These are phyloP conservation scores for Colletotrichum godetiae DNA, from an alignment of 2,329 filamentous ascomycete genomes.

Conservation along the genomic window DNA sequence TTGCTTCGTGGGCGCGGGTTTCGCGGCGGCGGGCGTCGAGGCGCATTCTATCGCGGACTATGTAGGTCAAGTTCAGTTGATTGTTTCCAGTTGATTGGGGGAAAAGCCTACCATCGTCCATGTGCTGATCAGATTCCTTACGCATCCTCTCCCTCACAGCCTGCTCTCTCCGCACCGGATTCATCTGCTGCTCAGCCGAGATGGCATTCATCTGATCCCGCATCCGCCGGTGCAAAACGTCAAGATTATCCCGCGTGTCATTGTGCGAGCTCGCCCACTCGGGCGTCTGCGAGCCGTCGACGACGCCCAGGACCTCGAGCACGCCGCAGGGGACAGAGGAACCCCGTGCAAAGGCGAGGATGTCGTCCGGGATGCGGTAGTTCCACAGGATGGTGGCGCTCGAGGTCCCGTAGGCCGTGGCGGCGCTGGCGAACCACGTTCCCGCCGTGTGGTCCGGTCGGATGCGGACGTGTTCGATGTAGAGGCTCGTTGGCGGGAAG, in stretches of 20 bases:
- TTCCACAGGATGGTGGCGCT: conserved; percentile 69
- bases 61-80: not conserved
- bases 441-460: conserved; percentile 50
- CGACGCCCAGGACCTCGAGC: conserved; percentile 64
- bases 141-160: conserved; percentile 54
- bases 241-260: conserved; percentile 48
- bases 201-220: conserved; percentile 55
- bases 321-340: conserved; percentile 69
- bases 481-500: conserved; percentile 47
- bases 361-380: conserved; percentile 65
- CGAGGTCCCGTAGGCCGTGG: conserved; percentile 65
- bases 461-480: conserved; percentile 59
- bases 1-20: conserved; percentile 58
- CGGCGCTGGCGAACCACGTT: conserved; percentile 67
- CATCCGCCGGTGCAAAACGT: conserved; percentile 49
- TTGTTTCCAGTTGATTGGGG: not conserved
- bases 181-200: conserved; percentile 56
- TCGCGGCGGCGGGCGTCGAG: conserved; percentile 55
- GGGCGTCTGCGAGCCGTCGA: conserved; percentile 63
- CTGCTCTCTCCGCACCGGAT: conserved; percentile 52
- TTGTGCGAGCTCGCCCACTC: conserved; percentile 62
- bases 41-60: conserved; percentile 56
- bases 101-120: conserved; percentile 57
- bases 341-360: conserved; percentile 61
- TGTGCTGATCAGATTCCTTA: conserved; percentile 54